Evolutionary conservation across 163 green algal genomes (phyloP).

Genomic region (Coccomyxa subellipsoidea): DNA sequence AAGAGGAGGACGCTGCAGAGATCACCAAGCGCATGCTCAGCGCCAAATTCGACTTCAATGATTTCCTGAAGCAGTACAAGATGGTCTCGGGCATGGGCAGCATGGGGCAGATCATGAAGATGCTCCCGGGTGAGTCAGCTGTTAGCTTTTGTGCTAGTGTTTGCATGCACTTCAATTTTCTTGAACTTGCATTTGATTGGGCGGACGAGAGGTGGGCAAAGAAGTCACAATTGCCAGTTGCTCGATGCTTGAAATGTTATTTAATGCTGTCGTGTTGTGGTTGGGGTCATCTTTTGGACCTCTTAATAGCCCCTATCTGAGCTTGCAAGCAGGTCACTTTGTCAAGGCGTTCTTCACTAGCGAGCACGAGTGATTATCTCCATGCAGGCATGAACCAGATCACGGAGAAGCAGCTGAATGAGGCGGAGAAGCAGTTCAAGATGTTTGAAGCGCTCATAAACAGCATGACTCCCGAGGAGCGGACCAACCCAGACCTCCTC

Average conservation of each 20-base stretch:
- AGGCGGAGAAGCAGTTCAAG: conserved; percentile 76
- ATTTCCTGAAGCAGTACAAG: conserved; percentile 95
- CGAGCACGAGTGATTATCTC: no score
- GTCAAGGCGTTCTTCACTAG: no score
- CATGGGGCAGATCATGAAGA: conserved; percentile 82
- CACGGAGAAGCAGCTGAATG: conserved; percentile 55
- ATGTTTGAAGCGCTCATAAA: conserved; percentile 76
- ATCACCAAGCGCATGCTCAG: conserved; percentile 81
- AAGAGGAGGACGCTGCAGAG: conserved; percentile 77
- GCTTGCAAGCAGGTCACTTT: no score
- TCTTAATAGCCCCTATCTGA: no score
- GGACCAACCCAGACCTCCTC: conserved; percentile 78
- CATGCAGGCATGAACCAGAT: conserved; percentile 74
- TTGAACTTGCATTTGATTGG: conserved; percentile 1
- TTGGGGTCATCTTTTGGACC: no score
- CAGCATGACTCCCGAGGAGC: conserved; percentile 79
- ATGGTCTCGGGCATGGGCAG: conserved; percentile 91
- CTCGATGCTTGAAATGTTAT: no score
- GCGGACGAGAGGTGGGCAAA: no score
- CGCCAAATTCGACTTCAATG: conserved; percentile 98
- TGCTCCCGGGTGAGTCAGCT: conserved; percentile 71
- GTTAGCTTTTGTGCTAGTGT: no score
- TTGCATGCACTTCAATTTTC: neutral
- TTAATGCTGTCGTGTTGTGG: no score
- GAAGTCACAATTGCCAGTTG: no score